Conservation (phyloP, 768 basidiomycete genomes). For the Collybia nuda region DNA sequence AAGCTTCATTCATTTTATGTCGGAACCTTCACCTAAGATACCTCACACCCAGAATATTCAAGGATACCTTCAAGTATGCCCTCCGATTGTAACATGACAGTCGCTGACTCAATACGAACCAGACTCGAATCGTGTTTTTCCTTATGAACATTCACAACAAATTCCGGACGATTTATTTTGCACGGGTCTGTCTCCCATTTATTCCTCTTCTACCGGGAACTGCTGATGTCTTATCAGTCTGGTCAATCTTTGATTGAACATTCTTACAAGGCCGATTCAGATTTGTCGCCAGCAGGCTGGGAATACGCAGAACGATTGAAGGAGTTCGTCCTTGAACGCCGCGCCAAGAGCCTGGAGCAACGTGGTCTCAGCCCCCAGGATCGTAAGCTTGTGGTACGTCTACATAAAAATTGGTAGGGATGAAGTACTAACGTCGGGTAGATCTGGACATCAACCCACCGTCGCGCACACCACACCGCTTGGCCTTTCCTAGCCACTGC, state of each 20-base stretch:
- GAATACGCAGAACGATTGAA: constrained; percentile 90
- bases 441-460: constrained; percentile 97
- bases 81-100: neutral
- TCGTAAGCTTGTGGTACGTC: constrained; percentile 65
- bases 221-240: constrained; percentile 52
- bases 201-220: neutral
- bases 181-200: constrained; percentile 59
- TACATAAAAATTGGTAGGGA: neutral
- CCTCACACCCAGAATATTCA: constrained; percentile 60
- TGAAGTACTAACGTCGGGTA: constrained; percentile 23
- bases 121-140: constrained; percentile 97
- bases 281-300: constrained; percentile 93
- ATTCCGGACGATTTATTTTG: constrained; percentile 94
- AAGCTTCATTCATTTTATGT: constrained; percentile 18
- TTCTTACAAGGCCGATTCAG: constrained; percentile 98
- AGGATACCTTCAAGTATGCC: constrained; percentile 79
- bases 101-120: constrained; percentile 11
- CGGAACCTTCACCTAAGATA: neutral
- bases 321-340: constrained; percentile 85
- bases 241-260: constrained; percentile 99
- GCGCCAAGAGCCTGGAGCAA: constrained; percentile 73
- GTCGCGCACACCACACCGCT: constrained; percentile 91
- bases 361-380: constrained; percentile 62
- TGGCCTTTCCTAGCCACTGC: constrained; percentile 80
- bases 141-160: constrained; percentile 99